Evolutionary conservation across 495 filamentous ascomycete genomes (phyloP).

Genomic region (Penicillium waksmanii): DNA sequence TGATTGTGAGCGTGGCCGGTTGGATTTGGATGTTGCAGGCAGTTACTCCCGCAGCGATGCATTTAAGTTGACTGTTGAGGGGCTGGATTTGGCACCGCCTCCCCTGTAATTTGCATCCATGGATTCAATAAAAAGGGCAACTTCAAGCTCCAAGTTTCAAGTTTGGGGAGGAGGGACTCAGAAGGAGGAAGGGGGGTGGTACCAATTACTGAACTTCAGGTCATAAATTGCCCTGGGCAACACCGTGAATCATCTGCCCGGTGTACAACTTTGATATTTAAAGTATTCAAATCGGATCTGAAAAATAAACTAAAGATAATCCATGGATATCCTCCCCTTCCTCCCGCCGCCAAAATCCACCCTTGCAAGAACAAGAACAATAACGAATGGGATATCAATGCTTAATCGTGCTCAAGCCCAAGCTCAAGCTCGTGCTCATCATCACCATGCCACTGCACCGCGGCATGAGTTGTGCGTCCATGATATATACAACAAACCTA

Average conservation of each 20-base stretch:
- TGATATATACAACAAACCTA: background rate
- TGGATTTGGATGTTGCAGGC: conserved; percentile 74
- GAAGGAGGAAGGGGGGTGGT: no score
- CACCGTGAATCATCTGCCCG: no score
- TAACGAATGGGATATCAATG: conserved; percentile 28
- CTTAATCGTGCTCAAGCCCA: conserved; percentile 15
- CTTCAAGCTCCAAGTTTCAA: background rate
- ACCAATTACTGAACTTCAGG: no score
- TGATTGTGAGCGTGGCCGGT: conserved; percentile 62
- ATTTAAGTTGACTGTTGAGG: conserved; percentile 77
- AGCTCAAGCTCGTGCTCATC: conserved; percentile 1
- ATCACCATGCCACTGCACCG: conserved; percentile 9
- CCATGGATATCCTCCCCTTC: no score
- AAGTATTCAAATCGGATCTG: no score
- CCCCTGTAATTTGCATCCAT: conserved; percentile 15
- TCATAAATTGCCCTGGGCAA: no score
- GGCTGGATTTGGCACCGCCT: conserved; percentile 73
- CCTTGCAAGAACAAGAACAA: background rate
- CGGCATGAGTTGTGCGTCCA: conserved; percentile 12
- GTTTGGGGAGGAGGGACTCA: no score
- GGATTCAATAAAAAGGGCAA: background rate
- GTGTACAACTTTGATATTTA: no score
- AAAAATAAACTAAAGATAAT: no score
- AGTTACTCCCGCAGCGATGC: conserved; percentile 80
- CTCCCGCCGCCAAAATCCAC: background rate